Percentiles rank a stretch among this genome's conserved stretches.
These are phyloP conservation scores for Aspergillus haitiensis DNA, from an alignment of 495 filamentous ascomycete genomes.

Conservation along the genomic window DNA sequence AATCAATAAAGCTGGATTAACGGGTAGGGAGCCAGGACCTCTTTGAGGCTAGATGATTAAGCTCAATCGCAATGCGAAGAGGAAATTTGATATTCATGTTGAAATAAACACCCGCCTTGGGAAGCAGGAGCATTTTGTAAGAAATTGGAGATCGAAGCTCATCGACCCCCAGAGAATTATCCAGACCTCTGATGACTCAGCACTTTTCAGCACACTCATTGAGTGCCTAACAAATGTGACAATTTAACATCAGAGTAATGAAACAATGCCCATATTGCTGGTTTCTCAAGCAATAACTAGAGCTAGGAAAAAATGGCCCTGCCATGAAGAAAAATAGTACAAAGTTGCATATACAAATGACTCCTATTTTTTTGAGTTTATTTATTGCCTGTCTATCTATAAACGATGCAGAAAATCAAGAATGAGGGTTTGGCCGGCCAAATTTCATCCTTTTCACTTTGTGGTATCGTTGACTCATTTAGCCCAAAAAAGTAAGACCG, in stretches of 20 bases:
- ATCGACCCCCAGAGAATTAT: slow-evolving; percentile 41
- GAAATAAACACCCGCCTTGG: no score
- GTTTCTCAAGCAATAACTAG: no score
- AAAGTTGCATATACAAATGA: neutral
- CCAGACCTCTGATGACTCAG: slow-evolving; percentile 32
- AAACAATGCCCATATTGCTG: no score
- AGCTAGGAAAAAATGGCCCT: no score
- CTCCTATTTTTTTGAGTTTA: slow-evolving; percentile 10
- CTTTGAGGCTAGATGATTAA: no score
- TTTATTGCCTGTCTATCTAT: slow-evolving; percentile 20
- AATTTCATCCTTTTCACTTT: slow-evolving; percentile 26
- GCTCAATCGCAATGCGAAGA: no score
- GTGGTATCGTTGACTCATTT: slow-evolving; percentile 44
- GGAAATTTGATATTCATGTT: no score
- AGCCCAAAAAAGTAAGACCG: slow-evolving; percentile 18
- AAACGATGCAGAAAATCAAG: slow-evolving; percentile 27
- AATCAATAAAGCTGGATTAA: no score
- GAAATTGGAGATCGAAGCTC: slow-evolving; percentile 29
- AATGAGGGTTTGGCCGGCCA: slow-evolving; percentile 25
- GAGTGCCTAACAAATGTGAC: neutral
- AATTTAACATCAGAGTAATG: no score
- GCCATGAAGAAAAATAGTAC: neutral
- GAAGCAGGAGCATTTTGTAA: neutral
- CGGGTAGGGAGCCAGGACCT: no score
- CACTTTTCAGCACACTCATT: neutral